A percentile compares a stretch with the other conserved stretches of the same genome.
These are phyloP conservation scores for Akanthomyces lecanii DNA, from an alignment of 2,329 filamentous ascomycete genomes.

Conservation along the genomic window DNA sequence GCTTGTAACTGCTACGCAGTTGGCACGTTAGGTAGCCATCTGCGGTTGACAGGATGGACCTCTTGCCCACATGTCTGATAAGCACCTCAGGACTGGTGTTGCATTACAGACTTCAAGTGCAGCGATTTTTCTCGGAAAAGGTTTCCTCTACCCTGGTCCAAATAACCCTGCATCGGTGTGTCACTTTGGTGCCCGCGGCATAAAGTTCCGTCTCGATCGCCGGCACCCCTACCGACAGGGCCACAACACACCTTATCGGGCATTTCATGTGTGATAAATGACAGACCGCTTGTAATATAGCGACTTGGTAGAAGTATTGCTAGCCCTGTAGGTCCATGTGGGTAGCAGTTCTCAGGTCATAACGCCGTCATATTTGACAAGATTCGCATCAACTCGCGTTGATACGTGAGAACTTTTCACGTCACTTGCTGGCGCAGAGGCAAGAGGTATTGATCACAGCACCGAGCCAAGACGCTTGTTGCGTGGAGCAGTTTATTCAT, in stretches of 20 bases:
- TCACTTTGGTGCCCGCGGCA: neutral
- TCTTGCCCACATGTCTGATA: neutral
- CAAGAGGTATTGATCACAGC: neutral
- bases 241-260: neutral
- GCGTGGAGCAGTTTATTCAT: neutral
- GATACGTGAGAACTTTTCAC: neutral
- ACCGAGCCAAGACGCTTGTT: neutral
- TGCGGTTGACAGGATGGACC: neutral
- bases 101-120: neutral
- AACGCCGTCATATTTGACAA: neutral
- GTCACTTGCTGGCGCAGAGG: neutral
- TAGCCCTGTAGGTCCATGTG: neutral
- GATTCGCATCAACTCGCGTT: neutral
- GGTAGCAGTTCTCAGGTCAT: neutral
- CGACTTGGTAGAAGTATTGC: neutral
- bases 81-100: neutral
- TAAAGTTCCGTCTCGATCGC: neutral
- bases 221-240: neutral
- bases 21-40: neutral
- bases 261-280: neutral
- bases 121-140: neutral
- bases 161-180: neutral
- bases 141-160: no score
- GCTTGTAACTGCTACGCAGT: neutral
- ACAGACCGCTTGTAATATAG: neutral